Evolutionary conservation across 2,329 filamentous ascomycete species (phyloP).

Genomic region (Talaromyces piceae): DNA sequence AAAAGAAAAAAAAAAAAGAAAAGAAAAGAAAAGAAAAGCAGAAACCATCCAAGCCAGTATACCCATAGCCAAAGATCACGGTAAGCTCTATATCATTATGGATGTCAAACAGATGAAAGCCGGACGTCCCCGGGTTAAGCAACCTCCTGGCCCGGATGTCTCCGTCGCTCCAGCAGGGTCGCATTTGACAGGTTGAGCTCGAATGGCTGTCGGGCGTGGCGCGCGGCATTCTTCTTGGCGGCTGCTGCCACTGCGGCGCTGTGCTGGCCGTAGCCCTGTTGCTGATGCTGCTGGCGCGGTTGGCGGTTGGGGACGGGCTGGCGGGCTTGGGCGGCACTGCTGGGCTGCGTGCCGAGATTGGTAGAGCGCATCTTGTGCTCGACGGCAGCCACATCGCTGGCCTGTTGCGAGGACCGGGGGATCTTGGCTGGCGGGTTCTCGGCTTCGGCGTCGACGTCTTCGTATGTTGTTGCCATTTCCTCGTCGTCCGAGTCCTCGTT

Average conservation of each 20-base stretch:
- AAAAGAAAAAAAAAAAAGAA: no score
- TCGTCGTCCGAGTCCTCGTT: slow-evolving; percentile 59
- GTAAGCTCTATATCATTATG: no score
- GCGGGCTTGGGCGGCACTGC: slow-evolving; percentile 56
- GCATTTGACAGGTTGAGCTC: slow-evolving; percentile 89
- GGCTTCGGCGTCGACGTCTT: slow-evolving; percentile 30
- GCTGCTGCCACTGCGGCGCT: slow-evolving; percentile 76
- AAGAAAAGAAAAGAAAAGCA: no score
- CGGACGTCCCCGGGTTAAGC: background rate
- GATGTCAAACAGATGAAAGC: background rate
- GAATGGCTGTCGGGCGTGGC: slow-evolving; percentile 71
- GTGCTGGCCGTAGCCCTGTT: slow-evolving; percentile 76
- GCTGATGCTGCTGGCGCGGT: slow-evolving; percentile 46
- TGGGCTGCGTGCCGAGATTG: slow-evolving; percentile 55
- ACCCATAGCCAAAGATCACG: no score
- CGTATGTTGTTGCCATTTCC: slow-evolving; percentile 48
- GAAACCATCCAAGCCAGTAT: no score
- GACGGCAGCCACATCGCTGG: slow-evolving; percentile 60
- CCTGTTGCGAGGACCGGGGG: slow-evolving; percentile 52
- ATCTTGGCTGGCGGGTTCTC: slow-evolving; percentile 54
- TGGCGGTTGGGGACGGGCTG: slow-evolving; percentile 34
- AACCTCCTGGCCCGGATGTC: slow-evolving; percentile 19
- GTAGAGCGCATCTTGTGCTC: slow-evolving; percentile 84
- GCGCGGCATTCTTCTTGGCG: slow-evolving; percentile 70
- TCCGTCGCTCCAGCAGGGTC: slow-evolving; percentile 69